Evolutionary conservation across 768 basidiomycete species (phyloP).

Genomic region (Boletus vinaceobasis): DNA sequence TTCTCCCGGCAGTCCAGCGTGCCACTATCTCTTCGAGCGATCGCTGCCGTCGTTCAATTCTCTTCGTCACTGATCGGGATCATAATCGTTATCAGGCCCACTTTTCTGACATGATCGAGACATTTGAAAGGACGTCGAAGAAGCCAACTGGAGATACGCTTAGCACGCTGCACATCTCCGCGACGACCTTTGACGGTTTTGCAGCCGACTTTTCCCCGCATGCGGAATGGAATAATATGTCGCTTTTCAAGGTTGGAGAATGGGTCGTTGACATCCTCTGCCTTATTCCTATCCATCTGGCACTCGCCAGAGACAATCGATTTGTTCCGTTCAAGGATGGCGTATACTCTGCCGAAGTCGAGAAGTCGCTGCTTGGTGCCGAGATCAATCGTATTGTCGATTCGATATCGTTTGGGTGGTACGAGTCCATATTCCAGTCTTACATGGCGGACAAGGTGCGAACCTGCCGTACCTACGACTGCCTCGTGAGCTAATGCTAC

Average conservation of each 20-base stretch:
- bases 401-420: constrained; percentile 60
- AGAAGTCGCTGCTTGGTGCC: constrained; percentile 55
- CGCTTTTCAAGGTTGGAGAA: constrained; percentile 47
- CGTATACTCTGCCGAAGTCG: constrained; percentile 45
- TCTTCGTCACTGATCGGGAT: constrained; percentile 42
- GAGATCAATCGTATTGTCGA: constrained; percentile 56
- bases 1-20: constrained; percentile 48
- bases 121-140: constrained; percentile 47
- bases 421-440: constrained; percentile 60
- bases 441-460: constrained; percentile 56
- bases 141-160: constrained; percentile 51
- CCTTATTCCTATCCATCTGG: constrained; percentile 63
- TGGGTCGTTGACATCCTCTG: constrained; percentile 62
- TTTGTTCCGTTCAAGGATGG: constrained; percentile 62
- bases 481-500: background rate
- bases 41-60: constrained; percentile 34
- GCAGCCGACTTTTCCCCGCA: background rate
- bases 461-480: background rate
- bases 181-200: constrained; percentile 29
- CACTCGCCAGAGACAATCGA: constrained; percentile 55
- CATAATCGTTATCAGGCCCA: constrained; percentile 36
- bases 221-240: constrained; percentile 26
- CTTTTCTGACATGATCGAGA: constrained; percentile 42
- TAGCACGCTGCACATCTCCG: constrained; percentile 33
- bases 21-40: constrained; percentile 36